Base-by-base conservation (phyloP, 2,329 filamentous ascomycete species). In the Aspergillus sp. region DNA sequence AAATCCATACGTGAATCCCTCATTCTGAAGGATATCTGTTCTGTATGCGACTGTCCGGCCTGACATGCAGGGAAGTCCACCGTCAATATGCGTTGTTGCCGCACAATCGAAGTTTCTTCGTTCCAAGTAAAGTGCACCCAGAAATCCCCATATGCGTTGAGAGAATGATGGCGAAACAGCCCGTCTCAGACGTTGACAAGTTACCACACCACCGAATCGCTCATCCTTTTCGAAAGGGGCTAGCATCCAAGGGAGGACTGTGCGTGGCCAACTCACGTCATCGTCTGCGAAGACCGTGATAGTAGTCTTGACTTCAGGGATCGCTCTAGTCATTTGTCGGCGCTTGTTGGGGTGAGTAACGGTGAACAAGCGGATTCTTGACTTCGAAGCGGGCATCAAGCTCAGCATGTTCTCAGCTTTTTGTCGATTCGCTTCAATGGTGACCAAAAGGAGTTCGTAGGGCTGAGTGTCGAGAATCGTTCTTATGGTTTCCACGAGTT, bases 41-140 rank as follows among this genome's bases (percentile, higher is more conserved):
- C 92, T 89, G 79, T 98, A 97, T 48, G 92, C 93, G 56, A 94
- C 93, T 15, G 93, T 97, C 47, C 94, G 89, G 60, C 94, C 94
- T 50, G 94, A 97, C 82, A 98, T 91, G 81, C 94, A 98, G 10
- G 94, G 96, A n/a, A 96, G 90, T 43, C 94, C 94, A 61, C 94
- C 94, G 74, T 98, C 94, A 55, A 97, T 90, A 79, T 94, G 91
- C 75, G 96, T 94, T 57, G 93, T 97, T 32, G 94, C 93, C 51
- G 93, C 96, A 73, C 96, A 97, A 77, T 98, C 94, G 74, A 97
- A 98, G 78, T 97, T 98, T 63, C 94, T 89, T 60, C 94, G 87
- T 77, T 97, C 91, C 64, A 98, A 89, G 76, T 98, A 98, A 55
- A 93, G 88, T 21, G 92, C 91, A 5, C 93, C 93, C 19, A 98